Conservation (phyloP, 1,284 basidiomycete genomes). For the Cystobasidiaceae sp. region DNA sequence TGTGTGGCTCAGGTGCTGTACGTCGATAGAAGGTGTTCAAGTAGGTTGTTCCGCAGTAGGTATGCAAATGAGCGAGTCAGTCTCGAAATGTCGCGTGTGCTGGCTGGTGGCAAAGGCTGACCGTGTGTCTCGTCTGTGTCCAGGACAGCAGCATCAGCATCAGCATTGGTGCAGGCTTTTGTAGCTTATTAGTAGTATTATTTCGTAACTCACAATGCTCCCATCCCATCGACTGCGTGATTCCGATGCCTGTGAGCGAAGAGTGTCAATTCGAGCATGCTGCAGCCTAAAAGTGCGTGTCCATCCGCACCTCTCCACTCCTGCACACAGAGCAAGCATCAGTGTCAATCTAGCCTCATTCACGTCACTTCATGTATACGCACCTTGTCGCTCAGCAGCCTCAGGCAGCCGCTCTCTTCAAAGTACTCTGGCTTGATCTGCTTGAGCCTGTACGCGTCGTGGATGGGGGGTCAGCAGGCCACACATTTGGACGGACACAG, state of each 20-base stretch:
- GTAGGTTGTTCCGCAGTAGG: no score
- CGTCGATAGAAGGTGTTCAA: background rate
- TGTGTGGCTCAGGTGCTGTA: constrained; percentile 39
- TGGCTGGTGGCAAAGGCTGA: background rate
- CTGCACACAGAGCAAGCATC: background rate
- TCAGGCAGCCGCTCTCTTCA: constrained; percentile 34
- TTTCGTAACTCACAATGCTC: constrained; percentile 30
- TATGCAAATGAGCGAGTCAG: background rate
- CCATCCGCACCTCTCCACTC: constrained; percentile 25
- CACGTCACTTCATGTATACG: background rate
- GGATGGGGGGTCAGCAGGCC: background rate
- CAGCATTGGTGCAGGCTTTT: background rate
- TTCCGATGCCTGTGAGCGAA: constrained; percentile 32
- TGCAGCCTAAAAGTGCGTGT: background rate
- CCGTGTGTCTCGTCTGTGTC: constrained; percentile 14
- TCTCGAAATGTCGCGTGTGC: no score
- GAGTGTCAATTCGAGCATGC: background rate
- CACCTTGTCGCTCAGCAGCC: constrained; percentile 23
- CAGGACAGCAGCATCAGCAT: background rate
- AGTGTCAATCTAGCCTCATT: background rate
- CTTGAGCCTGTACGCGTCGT: constrained; percentile 12
- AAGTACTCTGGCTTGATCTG: constrained; percentile 38
- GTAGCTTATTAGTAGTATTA: background rate
- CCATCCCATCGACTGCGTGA: constrained; percentile 39
- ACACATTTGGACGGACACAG: background rate